phyloP scores from a whole-genome alignment of 306 rosid genomes.

The Cyamopsis tetragonoloba region DNA sequence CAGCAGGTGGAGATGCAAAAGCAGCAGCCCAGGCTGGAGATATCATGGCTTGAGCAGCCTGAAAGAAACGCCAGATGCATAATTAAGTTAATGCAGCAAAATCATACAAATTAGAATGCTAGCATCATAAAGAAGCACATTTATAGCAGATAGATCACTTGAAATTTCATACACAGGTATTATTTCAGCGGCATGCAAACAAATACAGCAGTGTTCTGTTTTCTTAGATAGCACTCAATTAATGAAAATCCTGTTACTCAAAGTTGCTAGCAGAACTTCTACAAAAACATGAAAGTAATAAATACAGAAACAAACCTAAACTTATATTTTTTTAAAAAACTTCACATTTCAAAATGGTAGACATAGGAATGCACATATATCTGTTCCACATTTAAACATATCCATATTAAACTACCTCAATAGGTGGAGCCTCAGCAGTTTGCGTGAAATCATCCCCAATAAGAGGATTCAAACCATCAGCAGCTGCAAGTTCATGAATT shows the following conservation, averaged over 20 bases:
- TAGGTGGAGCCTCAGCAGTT: conserved; percentile 70
- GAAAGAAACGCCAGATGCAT: conserved; percentile 33
- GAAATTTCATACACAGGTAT: background rate
- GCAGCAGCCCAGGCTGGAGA: conserved; percentile 99
- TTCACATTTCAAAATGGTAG: conserved; percentile 2
- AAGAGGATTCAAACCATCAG: conserved; percentile 86
- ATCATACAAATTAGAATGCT: background rate
- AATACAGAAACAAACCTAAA: background rate
- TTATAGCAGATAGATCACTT: background rate
- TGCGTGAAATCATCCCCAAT: conserved; percentile 63
- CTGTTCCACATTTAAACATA: background rate
- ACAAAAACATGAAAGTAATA: background rate
- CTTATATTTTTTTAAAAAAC: background rate
- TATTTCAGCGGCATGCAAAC: conserved; percentile 8
- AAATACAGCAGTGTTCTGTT: background rate
- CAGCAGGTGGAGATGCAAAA: conserved; percentile 97
- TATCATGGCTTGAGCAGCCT: conserved; percentile 91
- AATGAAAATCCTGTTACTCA: background rate
- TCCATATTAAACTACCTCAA: conserved; percentile 55
- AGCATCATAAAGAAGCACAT: conserved; percentile 4
- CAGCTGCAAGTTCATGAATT: conserved; percentile 91
- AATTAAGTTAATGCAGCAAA: conserved; percentile 15
- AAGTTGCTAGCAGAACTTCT: background rate
- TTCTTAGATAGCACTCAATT: background rate
- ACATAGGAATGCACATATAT: conserved; percentile 3